Evolutionary conservation across 257 asterid genomes (phyloP).

Genomic region (Nicotiana sylvestris): DNA sequence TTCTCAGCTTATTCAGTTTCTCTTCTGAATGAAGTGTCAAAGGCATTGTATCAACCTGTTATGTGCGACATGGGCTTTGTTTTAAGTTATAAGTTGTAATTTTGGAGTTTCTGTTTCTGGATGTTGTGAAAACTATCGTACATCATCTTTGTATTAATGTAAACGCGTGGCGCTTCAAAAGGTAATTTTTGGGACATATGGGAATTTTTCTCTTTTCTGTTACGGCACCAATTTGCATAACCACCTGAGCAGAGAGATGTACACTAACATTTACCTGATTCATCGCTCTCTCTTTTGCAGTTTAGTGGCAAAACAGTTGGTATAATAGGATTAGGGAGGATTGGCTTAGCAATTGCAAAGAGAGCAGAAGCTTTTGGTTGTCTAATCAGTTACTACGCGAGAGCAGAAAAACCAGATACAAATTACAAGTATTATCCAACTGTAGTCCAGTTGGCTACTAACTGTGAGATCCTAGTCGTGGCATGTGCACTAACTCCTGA

Average conservation of each 20-base stretch:
- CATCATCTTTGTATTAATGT: neutral
- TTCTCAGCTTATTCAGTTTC: no score
- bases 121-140: no score
- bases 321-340: conserved; percentile 67
- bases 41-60: neutral
- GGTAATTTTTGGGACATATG: neutral
- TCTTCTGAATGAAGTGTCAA: no score
- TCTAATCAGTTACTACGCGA: conserved; percentile 61
- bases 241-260: neutral
- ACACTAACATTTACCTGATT: neutral
- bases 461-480: conserved; percentile 60
- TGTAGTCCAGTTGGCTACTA: conserved; percentile 54
- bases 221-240: neutral
- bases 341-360: conserved; percentile 68
- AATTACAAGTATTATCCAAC: conserved; percentile 43
- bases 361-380: conserved; percentile 65
- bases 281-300: conserved; percentile 31
- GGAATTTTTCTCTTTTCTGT: neutral
- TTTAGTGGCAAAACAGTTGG: conserved; percentile 69
- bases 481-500: conserved; percentile 64
- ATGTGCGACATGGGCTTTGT: neutral
- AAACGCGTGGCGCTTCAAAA: neutral
- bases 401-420: conserved; percentile 47
- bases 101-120: neutral
- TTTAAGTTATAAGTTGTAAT: neutral